Percentiles rank a stretch among this genome's conserved stretches.
phyloP scores from a whole-genome alignment of 768 basidiomycete species.

The Tricholoma terreum region DNA sequence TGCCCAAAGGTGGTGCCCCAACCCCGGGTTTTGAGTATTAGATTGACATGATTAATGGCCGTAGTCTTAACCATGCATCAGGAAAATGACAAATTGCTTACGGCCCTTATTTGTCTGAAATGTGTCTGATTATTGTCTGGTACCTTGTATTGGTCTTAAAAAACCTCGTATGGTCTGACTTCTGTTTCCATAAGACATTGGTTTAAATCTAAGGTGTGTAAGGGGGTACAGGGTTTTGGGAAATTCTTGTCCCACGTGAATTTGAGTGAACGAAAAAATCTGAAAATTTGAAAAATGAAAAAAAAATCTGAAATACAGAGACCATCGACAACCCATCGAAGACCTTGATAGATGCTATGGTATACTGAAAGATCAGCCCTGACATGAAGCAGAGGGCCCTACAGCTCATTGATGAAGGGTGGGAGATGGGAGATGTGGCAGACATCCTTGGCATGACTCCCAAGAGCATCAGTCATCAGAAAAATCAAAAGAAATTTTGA shows the following conservation, averaged over 20 bases:
- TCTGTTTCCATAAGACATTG: too few relatives aligned
- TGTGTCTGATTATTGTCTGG: too few relatives aligned
- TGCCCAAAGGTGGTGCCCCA: conserved; percentile 38
- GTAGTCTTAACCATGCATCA: too few relatives aligned
- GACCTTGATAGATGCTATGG: background rate
- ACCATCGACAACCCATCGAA: background rate
- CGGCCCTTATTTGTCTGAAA: too few relatives aligned
- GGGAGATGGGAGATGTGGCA: conserved; percentile 7
- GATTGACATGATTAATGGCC: too few relatives aligned
- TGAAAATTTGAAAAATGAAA: conserved; percentile 4
- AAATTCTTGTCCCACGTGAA: background rate
- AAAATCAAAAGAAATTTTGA: too few relatives aligned
- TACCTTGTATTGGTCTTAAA: too few relatives aligned
- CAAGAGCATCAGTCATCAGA: conserved; percentile 4
- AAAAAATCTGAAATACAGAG: background rate
- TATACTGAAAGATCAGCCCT: conserved; percentile 5
- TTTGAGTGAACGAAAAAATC: background rate
- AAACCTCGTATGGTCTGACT: too few relatives aligned
- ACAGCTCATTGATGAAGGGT: conserved; percentile 11
- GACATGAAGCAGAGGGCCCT: conserved; percentile 13
- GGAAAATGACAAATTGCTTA: too few relatives aligned
- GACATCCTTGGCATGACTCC: background rate
- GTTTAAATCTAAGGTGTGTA: too few relatives aligned
- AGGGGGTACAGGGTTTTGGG: conserved; percentile 1
- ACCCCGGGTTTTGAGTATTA: conserved; percentile 14